Evolutionary conservation across 768 basidiomycete species (phyloP), one percentile per base, ranked within the genome.

Genomic region (Leccinum incarnatum): DNA sequence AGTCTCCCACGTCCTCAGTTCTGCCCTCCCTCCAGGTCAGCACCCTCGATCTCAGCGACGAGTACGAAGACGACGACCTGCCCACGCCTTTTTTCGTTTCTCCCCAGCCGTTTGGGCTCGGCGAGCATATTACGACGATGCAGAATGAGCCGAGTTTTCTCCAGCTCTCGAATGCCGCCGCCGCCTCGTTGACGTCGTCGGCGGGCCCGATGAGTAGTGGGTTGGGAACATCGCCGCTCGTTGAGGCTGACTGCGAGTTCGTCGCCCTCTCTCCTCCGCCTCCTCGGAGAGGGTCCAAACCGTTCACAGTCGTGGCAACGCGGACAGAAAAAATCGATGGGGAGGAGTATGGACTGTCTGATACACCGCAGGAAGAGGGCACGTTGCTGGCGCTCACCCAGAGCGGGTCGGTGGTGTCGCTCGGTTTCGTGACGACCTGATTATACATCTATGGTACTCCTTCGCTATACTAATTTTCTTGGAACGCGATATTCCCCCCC

Each of bases 201-300:
- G 42, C 11, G 30, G 30, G 45, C 10, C n/a, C 48, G 45, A 49
- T 21, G 32, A 23, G 8, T 19, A 5, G n/a, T 7, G 48, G 15
- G 5, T 49, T 55, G 52, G 14, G 40, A 64, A 21, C 64, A 65
- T 36, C 71, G 61, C 45, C 66, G 62, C 49, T 70, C 66, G 30
- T 32, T 11, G 53, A 71, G 66, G 51, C 51, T 6, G 69, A 62
- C 53, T 75, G 61, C 55, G 80, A 77, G 60, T 74, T 81, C 58
- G 77, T 76, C 32, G 76, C 86, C 10, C 72, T 89, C 30, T 82
- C 85, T 6, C 87, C 86, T 5, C 86, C 86, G n/a, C 85, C 86
- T 1, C 87, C 86, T 25, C 82, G 87, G 40, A 79, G 82, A 30
- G 78, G 80, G 40, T 87, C 84, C 23, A 81, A 78, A 59, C 78